Evolutionary conservation across 805 yeast species (phyloP), one percentile per base, ranked within the genome.

Genomic region (Candida ficus): DNA sequence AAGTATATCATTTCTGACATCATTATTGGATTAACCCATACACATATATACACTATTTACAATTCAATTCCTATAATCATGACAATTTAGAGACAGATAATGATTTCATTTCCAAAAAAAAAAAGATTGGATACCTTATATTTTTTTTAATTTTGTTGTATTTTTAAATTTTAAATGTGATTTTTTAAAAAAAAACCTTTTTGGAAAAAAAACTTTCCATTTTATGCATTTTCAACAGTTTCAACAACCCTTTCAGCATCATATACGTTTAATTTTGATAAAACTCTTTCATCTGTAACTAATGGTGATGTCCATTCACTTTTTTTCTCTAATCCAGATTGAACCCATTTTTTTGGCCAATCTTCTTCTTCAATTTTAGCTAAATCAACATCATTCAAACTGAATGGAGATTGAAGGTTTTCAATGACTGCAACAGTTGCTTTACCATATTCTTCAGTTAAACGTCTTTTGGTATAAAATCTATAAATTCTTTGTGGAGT

Each of bases 221-320:
- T 27, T 20, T 19, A n/a, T n/a, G n/a, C n/a, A n/a, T 38, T 13
- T 14, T 27, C 30, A 7, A 11, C 18, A 5, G 35, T 14, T 14
- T 8, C 39, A 12, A 23, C 31, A 13, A 47, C 45, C 17, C 41
- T 45, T 1, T 34, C 45, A n/a, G 48, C 39, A 37, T 56, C 57
- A 50, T 64, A 79, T 8, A 77, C 78, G 47, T 68, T 65, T 60
- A 87, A 57, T 40, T 76, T 62, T 19, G 62, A 57, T 10, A 72
- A 60, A 14, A 91, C 76, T 44, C 95, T 67, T 8, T 75, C 77
- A 56, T 91, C 98, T 22, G 76, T 76, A 7, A 57, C 67, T 35
- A 90, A 65, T 21, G 83, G 90, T 54, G 79, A 78, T 41, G 82
- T 78, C 99, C 99, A 91, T 58, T 91, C 97, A 48, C 95, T 83